A percentile compares a stretch with the other conserved stretches of the same genome.
Evolutionary conservation across 257 asterid species (phyloP).

Genomic region (Scutellaria baicalensis): DNA sequence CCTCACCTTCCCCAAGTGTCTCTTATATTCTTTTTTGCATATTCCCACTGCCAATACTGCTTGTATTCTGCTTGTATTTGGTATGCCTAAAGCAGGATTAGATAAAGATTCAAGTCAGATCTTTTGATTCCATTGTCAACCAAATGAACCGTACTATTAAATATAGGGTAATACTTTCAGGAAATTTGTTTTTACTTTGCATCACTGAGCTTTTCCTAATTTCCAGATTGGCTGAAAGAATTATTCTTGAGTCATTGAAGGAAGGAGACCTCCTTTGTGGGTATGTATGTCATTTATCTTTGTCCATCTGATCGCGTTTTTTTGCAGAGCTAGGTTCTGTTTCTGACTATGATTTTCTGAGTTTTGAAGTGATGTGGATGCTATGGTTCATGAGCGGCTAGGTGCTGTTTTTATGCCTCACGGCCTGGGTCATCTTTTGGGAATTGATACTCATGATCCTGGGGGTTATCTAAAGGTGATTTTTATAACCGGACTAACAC

Average conservation of each 20-base stretch:
- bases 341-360: constrained; percentile 11
- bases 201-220: constrained; percentile 10
- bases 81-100: constrained; percentile 1
- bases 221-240: constrained; percentile 77
- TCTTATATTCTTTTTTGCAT: not conserved
- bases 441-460: constrained; percentile 96
- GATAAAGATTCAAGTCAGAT: not conserved
- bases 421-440: constrained; percentile 95
- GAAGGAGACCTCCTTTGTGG: constrained; percentile 68
- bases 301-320: not conserved
- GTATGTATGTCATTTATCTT: constrained; percentile 31
- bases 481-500: not conserved
- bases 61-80: not conserved
- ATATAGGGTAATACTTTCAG: not conserved
- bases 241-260: constrained; percentile 59
- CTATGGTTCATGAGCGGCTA: constrained; percentile 62
- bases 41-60: not conserved
- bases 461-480: constrained; percentile 87
- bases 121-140: not conserved
- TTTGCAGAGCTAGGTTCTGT: not conserved
- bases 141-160: not conserved
- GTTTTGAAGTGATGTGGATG: constrained; percentile 61
- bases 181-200: not conserved
- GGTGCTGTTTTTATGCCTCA: constrained; percentile 96
- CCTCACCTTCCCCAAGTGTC: not conserved